Conservation (phyloP, 495 filamentous ascomycete genomes). For the Parachaetomium inaequale region DNA sequence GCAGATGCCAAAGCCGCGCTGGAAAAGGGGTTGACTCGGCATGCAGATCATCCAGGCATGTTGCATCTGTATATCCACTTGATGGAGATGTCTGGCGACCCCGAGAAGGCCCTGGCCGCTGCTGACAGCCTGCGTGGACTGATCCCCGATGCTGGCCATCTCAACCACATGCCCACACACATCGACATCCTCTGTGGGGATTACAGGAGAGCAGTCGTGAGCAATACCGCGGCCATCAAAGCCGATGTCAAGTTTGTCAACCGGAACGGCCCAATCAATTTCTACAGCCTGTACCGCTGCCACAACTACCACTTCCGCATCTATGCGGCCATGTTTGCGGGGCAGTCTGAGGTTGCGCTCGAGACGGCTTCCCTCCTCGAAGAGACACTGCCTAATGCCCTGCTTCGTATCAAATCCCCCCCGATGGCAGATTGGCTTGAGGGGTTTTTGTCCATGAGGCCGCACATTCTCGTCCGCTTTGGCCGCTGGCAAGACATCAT, state of each 20-base stretch:
- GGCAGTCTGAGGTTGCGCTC: conserved; percentile 53
- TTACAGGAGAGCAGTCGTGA: conserved; percentile 57
- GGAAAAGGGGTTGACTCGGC: conserved; percentile 47
- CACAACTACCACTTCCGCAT: conserved; percentile 67
- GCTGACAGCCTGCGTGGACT: conserved; percentile 60
- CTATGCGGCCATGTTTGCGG: conserved; percentile 70
- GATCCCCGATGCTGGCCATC: conserved; percentile 63
- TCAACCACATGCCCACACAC: conserved; percentile 72
- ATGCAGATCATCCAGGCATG: conserved; percentile 58
- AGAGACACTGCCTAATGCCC: conserved; percentile 51
- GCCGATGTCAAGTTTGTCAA: conserved; percentile 60
- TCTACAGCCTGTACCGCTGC: conserved; percentile 64
- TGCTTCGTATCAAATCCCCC: conserved; percentile 60
- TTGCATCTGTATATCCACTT: conserved; percentile 70
- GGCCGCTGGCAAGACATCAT: conserved; percentile 61
- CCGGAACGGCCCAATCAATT: conserved; percentile 51
- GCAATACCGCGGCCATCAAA: conserved; percentile 60
- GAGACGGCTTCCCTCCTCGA: conserved; percentile 53
- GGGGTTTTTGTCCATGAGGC: conserved; percentile 56
- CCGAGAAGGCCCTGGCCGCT: conserved; percentile 53
- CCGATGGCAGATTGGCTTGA: conserved; percentile 74
- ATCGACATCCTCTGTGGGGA: conserved; percentile 65
- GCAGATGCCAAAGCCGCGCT: conserved; percentile 55
- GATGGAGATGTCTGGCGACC: conserved; percentile 67
- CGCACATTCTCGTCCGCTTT: conserved; percentile 64